Evolutionary conservation across 2,329 filamentous ascomycete genomes (phyloP).

Genomic region (Chaetomium globosum): DNA sequence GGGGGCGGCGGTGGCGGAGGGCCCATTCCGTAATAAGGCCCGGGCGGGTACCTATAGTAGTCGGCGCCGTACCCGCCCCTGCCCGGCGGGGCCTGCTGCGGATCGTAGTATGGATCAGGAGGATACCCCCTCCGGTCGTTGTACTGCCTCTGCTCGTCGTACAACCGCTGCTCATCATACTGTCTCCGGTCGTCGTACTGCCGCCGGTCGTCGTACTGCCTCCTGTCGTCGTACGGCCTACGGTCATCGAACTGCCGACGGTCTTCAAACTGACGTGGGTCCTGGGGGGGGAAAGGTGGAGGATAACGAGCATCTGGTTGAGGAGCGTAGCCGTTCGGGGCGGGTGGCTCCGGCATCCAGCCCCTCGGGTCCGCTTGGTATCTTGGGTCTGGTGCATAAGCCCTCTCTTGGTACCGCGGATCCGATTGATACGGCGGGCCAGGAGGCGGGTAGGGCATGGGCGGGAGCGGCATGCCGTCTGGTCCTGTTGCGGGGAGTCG

Average conservation of each 20-base stretch:
- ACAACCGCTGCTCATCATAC: constrained; percentile 29
- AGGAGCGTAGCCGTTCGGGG: constrained; percentile 46
- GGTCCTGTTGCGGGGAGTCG: constrained; percentile 38
- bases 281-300: constrained; percentile 25
- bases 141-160: constrained; percentile 30
- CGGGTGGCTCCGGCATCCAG: constrained; percentile 36
- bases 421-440: constrained; percentile 29
- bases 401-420: constrained; percentile 27
- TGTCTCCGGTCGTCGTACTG: constrained; percentile 28
- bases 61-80: constrained; percentile 30
- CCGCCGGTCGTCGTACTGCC: constrained; percentile 28
- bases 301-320: constrained; percentile 31
- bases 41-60: constrained; percentile 42
- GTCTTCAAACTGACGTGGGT: constrained; percentile 31
- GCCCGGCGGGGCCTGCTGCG: constrained; percentile 26
- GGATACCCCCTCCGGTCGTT: constrained; percentile 27
- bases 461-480: constrained; percentile 51
- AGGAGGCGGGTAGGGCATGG: constrained; percentile 52
- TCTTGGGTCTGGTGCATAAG: constrained; percentile 42
- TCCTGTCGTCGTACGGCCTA: constrained; percentile 29
- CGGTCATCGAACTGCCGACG: constrained; percentile 31
- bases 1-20: constrained; percentile 35
- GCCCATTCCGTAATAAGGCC: constrained; percentile 29
- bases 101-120: constrained; percentile 33
- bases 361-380: constrained; percentile 30